phyloP scores from a whole-genome alignment of 305 asterid species.

The Fraxinus velutina region DNA sequence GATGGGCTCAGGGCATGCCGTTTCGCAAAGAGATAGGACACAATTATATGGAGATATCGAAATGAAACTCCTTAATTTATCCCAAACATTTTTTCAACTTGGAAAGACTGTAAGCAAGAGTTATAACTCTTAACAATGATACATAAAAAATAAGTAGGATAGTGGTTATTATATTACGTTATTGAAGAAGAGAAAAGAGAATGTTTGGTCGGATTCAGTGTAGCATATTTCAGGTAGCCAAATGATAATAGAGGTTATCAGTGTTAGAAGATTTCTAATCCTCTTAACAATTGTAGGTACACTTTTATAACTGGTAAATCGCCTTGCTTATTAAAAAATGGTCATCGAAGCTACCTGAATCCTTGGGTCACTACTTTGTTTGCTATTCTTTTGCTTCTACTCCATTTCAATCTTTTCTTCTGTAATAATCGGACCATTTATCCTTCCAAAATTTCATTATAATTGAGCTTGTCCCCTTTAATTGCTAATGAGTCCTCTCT shows the following conservation, averaged over 20 bases:
- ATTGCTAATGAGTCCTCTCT: not conserved
- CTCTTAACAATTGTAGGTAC: not conserved
- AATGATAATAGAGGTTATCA: not conserved
- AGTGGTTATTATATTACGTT: not conserved
- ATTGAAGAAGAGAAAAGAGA: not conserved
- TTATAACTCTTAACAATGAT: not conserved
- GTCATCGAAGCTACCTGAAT: not conserved
- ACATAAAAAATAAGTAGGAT: not conserved
- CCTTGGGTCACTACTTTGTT: not conserved
- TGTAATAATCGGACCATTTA: not conserved
- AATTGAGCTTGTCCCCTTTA: not conserved
- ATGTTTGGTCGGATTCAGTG: not conserved
- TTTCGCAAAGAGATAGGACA: not conserved
- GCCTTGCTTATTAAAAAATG: not conserved
- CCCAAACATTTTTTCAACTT: not conserved
- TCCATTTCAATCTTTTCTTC: not conserved
- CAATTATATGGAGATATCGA: not conserved
- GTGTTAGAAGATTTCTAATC: not conserved
- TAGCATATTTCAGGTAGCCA: not conserved
- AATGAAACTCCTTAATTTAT: not conserved
- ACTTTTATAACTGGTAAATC: not conserved
- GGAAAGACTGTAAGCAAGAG: not conserved
- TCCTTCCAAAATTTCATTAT: not conserved
- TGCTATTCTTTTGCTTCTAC: not conserved
- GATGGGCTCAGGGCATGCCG: not conserved